A percentile compares a stretch with the other conserved stretches of the same genome.
Evolutionary conservation across 2,329 filamentous ascomycete species (phyloP).

Genomic region (Aspergillus quadricinctus): DNA sequence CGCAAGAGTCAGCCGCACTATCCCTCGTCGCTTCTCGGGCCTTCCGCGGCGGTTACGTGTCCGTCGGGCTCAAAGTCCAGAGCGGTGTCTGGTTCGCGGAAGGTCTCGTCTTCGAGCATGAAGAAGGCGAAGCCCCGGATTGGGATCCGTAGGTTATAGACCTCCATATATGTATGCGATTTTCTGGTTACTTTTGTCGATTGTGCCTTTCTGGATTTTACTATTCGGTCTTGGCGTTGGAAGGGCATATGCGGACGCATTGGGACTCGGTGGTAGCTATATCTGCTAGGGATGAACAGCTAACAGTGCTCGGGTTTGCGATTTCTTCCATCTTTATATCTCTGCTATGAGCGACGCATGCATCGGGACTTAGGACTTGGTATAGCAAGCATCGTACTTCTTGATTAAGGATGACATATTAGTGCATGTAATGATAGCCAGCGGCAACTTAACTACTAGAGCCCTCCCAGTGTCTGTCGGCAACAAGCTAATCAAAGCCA

Average conservation of each 20-base stretch:
- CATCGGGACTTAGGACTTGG: no score
- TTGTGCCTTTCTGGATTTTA: no score
- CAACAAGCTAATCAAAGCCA: not conserved
- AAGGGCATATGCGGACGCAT: no score
- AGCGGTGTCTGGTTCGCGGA: slow-evolving; percentile 18
- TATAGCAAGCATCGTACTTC: no score
- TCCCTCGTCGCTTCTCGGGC: slow-evolving; percentile 1
- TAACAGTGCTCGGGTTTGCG: no score
- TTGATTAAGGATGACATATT: no score
- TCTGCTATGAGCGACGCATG: no score
- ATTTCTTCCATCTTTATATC: no score
- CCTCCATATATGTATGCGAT: not conserved
- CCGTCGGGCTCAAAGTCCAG: slow-evolving; percentile 16
- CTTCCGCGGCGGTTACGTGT: slow-evolving; percentile 2
- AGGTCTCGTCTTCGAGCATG: slow-evolving; percentile 16
- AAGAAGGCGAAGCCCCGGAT: slow-evolving; percentile 31
- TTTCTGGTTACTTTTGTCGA: slow-evolving; percentile 1
- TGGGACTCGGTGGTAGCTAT: no score
- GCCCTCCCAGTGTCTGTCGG: not conserved
- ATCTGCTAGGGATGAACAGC: no score
- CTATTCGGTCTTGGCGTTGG: no score
- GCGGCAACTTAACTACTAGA: not conserved
- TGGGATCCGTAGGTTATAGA: slow-evolving; percentile 33
- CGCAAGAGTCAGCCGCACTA: slow-evolving; percentile 1
- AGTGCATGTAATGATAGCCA: not conserved